Conservation (phyloP, 352 stramenopile genomes). For the Globisporangium emineosum region DNA sequence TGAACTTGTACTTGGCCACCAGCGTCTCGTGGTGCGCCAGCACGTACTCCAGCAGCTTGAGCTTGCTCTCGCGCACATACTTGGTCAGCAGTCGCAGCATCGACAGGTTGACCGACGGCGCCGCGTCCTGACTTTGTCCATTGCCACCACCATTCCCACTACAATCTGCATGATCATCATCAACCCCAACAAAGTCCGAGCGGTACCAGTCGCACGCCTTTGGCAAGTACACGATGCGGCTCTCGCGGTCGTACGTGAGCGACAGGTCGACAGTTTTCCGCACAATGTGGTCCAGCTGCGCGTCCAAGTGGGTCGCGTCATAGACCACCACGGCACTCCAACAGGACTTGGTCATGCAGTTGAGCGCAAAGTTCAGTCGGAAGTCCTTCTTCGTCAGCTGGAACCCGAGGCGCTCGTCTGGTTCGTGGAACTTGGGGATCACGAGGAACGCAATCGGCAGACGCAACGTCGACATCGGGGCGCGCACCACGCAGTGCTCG, state of each 20-base stretch:
- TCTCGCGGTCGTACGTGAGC: conserved; percentile 47
- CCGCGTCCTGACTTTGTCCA: neutral
- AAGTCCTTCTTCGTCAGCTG: conserved; percentile 36
- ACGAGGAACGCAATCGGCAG: conserved; percentile 41
- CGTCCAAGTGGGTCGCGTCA: conserved; percentile 46
- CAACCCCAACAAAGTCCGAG: conserved; percentile 32
- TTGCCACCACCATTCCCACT: neutral
- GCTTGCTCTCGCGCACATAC: conserved; percentile 32
- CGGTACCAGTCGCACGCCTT: conserved; percentile 62
- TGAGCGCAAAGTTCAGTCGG: conserved; percentile 58
- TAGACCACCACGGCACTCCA: conserved; percentile 42
- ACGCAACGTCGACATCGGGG: conserved; percentile 34
- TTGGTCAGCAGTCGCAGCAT: conserved; percentile 30
- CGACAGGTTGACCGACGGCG: conserved; percentile 13
- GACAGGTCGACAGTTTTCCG: conserved; percentile 25
- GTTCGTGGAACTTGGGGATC: conserved; percentile 34
- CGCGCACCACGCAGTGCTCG: conserved; percentile 48
- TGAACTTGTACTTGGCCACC: conserved; percentile 44
- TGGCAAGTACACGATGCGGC: conserved; percentile 39
- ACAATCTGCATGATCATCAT: neutral
- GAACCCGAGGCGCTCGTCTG: conserved; percentile 25
- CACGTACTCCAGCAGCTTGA: conserved; percentile 36
- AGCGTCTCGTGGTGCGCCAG: conserved; percentile 28
- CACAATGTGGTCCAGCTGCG: conserved; percentile 36
- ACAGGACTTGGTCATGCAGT: conserved; percentile 58